Evolutionary conservation across 176 grass and related monocot species (phyloP).

Genomic region (Musa troglodytarum): DNA sequence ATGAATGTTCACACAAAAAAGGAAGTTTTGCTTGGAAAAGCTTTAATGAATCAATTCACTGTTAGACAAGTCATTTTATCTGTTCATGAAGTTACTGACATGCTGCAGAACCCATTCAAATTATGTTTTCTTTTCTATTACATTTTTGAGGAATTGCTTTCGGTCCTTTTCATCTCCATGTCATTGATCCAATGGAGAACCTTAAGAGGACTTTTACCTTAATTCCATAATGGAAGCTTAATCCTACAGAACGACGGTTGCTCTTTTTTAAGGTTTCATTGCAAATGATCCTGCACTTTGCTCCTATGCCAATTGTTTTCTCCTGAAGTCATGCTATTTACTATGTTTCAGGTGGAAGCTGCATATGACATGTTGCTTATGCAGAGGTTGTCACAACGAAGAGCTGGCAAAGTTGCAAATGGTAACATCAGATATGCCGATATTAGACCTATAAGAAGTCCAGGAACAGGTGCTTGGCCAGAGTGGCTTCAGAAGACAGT

Average conservation of each 20-base stretch:
- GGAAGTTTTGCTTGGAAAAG: background rate
- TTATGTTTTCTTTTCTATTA: too few species aligned
- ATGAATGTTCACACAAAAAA: background rate
- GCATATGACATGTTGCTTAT: slow-evolving; percentile 93
- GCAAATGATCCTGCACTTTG: background rate
- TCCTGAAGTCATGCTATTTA: slow-evolving; percentile 11
- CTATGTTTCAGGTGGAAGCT: slow-evolving; percentile 66
- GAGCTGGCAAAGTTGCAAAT: slow-evolving; percentile 79
- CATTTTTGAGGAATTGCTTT: background rate
- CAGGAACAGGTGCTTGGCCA: slow-evolving; percentile 30
- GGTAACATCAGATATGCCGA: slow-evolving; percentile 79
- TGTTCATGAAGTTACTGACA: background rate
- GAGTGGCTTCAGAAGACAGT: slow-evolving; percentile 70
- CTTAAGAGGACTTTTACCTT: too few species aligned
- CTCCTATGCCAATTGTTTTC: background rate
- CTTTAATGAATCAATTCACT: background rate
- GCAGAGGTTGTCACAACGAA: slow-evolving; percentile 68
- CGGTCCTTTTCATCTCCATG: background rate
- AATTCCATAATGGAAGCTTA: too few species aligned
- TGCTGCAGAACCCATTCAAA: background rate
- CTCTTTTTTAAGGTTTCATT: too few species aligned
- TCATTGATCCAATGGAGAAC: background rate
- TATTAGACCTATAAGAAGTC: slow-evolving; percentile 59
- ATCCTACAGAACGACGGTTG: background rate
- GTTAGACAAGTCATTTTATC: too few species aligned